Evolutionary conservation across 73 alveolate species (phyloP).

Genomic region (Stentor coeruleus): DNA sequence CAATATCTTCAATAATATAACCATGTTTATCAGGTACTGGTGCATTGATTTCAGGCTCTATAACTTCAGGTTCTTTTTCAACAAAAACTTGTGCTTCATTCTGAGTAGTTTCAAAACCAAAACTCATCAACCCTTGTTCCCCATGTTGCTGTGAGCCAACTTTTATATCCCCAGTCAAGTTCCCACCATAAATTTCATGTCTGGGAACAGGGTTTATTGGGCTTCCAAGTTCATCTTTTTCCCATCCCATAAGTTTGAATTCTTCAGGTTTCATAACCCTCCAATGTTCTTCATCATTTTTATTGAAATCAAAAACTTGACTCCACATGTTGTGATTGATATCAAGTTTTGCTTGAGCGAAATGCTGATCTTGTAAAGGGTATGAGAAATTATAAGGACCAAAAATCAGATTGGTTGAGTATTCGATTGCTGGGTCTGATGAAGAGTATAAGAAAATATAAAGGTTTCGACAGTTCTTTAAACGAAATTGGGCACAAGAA

Average conservation of each 20-base stretch:
- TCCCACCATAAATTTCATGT: constrained; percentile 23
- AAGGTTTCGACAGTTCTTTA: constrained; percentile 7
- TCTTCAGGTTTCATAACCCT: background rate
- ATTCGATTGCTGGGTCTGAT: constrained; percentile 30
- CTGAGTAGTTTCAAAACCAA: background rate
- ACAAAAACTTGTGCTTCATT: background rate
- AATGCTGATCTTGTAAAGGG: constrained; percentile 23
- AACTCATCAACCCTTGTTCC: background rate
- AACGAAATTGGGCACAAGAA: constrained; percentile 11
- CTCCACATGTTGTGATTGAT: background rate
- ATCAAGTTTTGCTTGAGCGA: constrained; percentile 12
- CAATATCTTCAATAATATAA: background rate
- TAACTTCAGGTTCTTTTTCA: constrained; percentile 5
- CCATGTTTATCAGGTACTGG: background rate
- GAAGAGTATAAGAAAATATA: background rate
- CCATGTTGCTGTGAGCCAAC: constrained; percentile 26
- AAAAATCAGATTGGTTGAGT: constrained; percentile 2
- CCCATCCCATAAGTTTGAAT: constrained; percentile 12
- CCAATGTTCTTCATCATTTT: constrained; percentile 27
- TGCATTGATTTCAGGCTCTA: background rate
- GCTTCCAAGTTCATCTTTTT: background rate
- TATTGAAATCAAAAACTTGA: constrained; percentile 29
- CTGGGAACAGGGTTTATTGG: constrained; percentile 21
- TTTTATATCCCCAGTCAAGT: constrained; percentile 6
- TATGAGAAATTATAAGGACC: constrained; percentile 30